A percentile compares a stretch with the other conserved stretches of the same genome.
These are phyloP conservation scores for Aspergillus sp. DNA, from an alignment of 2,329 filamentous ascomycete species.

Conservation along the genomic window DNA sequence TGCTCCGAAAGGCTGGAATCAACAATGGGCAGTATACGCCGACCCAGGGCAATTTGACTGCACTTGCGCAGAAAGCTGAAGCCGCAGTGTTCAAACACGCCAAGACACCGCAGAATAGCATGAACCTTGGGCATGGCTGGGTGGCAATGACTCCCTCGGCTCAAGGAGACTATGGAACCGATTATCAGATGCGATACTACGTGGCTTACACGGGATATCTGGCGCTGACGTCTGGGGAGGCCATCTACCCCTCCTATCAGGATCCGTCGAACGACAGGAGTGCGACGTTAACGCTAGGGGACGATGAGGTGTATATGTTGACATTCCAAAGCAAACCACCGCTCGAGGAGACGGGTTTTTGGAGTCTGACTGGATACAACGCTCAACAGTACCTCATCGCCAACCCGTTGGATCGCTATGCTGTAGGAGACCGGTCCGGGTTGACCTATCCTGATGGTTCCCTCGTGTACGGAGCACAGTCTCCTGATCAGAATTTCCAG, in stretches of 20 bases:
- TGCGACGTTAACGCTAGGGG: conserved; percentile 1
- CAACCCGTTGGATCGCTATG: conserved; percentile 22
- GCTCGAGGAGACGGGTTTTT: conserved; percentile 19
- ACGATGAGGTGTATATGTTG: conserved; percentile 18
- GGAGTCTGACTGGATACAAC: conserved; percentile 28
- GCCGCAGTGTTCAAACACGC: background rate
- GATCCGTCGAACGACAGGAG: background rate
- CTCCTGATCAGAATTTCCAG: conserved; percentile 16
- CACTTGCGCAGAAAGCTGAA: background rate
- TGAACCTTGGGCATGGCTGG: conserved; percentile 5
- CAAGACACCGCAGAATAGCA: background rate
- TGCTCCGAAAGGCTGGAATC: background rate
- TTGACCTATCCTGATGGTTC: conserved; percentile 25
- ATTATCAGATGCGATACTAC: conserved; percentile 15
- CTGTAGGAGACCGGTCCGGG: conserved; percentile 22
- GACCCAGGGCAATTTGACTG: background rate
- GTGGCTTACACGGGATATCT: conserved; percentile 18
- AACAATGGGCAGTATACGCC: background rate
- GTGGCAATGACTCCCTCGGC: conserved; percentile 8
- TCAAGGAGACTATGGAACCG: conserved; percentile 11
- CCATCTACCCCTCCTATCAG: conserved; percentile 18
- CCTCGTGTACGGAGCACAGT: conserved; percentile 8
- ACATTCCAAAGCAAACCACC: conserved; percentile 22
- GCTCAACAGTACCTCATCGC: conserved; percentile 18
- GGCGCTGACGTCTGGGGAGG: conserved; percentile 10